Evolutionary conservation across 1,139 yeast species (phyloP).

Genomic region (Lodderomyces jiufengensis): DNA sequence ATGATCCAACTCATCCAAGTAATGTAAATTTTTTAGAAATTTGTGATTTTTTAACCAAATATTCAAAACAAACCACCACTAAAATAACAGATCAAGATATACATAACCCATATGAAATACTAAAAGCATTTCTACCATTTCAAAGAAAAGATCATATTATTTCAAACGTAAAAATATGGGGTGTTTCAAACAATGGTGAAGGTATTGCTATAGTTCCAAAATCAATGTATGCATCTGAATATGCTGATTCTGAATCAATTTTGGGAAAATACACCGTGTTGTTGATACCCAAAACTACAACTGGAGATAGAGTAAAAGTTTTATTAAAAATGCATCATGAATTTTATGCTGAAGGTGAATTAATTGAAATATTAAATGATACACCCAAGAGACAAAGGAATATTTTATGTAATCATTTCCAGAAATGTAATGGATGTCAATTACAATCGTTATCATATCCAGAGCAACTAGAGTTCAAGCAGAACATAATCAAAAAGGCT

Average conservation of each 20-base stretch:
- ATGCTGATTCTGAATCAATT: slow-evolving; percentile 14
- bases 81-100: slow-evolving; percentile 16
- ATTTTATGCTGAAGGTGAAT: slow-evolving; percentile 30
- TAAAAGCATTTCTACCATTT: slow-evolving; percentile 23
- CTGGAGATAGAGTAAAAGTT: slow-evolving; percentile 36
- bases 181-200: slow-evolving; percentile 34
- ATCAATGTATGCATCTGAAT: slow-evolving; percentile 19
- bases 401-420: slow-evolving; percentile 66
- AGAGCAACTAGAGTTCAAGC: slow-evolving; percentile 34
- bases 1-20: slow-evolving; percentile 14
- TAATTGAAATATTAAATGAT: slow-evolving; percentile 15
- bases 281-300: slow-evolving; percentile 36
- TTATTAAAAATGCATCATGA: slow-evolving; percentile 28
- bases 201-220: slow-evolving; percentile 37
- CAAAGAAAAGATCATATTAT: slow-evolving; percentile 18
- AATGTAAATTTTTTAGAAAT: slow-evolving; percentile 10
- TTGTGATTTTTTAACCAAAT: slow-evolving; percentile 16
- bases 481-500: slow-evolving; percentile 30
- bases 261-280: slow-evolving; percentile 23
- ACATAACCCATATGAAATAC: slow-evolving; percentile 23
- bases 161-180: slow-evolving; percentile 22
- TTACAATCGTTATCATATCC: slow-evolving; percentile 43
- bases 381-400: slow-evolving; percentile 17
- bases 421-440: slow-evolving; percentile 57
- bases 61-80: slow-evolving; percentile 8